Percentiles rank a stretch among this genome's conserved stretches.
These are phyloP conservation scores for Orbilia blumenaviensis DNA, from an alignment of 2,329 filamentous ascomycete species.

Conservation along the genomic window DNA sequence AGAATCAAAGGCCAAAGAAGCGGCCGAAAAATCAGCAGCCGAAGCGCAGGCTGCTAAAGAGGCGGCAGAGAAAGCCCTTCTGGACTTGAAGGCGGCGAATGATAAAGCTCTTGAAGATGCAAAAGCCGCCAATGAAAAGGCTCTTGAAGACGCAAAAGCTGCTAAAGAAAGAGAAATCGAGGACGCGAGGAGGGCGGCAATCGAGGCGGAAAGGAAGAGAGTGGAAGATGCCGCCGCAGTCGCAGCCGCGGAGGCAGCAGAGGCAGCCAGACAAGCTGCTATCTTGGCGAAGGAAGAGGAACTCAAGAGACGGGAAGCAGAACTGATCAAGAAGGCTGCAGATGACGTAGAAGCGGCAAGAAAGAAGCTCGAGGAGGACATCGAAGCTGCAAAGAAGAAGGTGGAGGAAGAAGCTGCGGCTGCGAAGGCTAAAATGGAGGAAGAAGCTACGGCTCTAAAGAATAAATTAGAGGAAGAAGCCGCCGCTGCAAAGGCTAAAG, in stretches of 20 bases:
- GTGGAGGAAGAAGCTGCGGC: constrained; percentile 57
- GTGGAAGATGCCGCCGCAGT: constrained; percentile 12
- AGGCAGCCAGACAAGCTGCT: constrained; percentile 23
- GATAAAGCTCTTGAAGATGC: constrained; percentile 24
- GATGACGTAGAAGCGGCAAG: constrained; percentile 64
- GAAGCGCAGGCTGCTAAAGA: constrained; percentile 58
- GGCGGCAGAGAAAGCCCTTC: constrained; percentile 40
- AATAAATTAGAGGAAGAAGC: constrained; percentile 64
- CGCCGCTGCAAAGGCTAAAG: constrained; percentile 9
- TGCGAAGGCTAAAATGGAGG: constrained; percentile 64
- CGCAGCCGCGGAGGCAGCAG: constrained; percentile 6
- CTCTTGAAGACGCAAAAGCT: background rate
- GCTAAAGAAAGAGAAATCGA: constrained; percentile 9
- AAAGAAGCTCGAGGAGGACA: constrained; percentile 61
- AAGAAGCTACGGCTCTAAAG: constrained; percentile 63
- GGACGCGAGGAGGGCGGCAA: constrained; percentile 20
- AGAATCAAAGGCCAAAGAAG: constrained; percentile 26
- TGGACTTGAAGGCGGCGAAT: constrained; percentile 58
- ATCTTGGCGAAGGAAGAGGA: constrained; percentile 46
- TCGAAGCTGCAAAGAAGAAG: constrained; percentile 64
- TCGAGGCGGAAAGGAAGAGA: constrained; percentile 40
- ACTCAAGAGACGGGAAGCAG: constrained; percentile 53
- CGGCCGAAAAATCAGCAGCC: constrained; percentile 45
- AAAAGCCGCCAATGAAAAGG: constrained; percentile 9
- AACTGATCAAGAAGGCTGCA: constrained; percentile 59